A percentile compares a stretch with the other conserved stretches of the same genome.
Conservation (phyloP, 148 eudicot species). For the Diospyros lotus region DNA sequence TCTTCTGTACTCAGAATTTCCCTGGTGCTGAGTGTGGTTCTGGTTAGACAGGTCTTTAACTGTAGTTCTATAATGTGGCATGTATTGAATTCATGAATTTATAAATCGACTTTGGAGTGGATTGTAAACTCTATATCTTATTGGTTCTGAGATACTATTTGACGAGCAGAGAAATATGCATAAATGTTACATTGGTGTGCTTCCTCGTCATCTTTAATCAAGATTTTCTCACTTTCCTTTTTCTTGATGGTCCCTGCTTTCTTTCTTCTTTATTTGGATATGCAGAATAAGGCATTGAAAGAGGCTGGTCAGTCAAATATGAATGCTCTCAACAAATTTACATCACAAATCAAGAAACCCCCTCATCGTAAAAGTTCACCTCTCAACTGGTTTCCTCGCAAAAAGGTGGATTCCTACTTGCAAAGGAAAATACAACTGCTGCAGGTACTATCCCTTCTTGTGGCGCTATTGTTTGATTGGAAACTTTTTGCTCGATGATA, state of each 20-base stretch:
- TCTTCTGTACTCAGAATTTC: no score
- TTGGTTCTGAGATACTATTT: no score
- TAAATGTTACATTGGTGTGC: not conserved
- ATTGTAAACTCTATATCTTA: no score
- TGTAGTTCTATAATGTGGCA: no score
- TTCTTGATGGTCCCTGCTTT: not conserved
- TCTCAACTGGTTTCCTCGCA: slow-evolving; percentile 86
- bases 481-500: no score
- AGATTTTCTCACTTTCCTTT: not conserved
- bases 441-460: slow-evolving; percentile 42
- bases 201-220: not conserved
- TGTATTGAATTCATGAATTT: no score
- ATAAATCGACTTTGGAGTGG: no score
- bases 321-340: slow-evolving; percentile 42
- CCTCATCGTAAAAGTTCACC: slow-evolving; percentile 72
- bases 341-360: slow-evolving; percentile 76
- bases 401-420: slow-evolving; percentile 75
- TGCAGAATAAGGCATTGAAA: slow-evolving; percentile 53
- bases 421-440: slow-evolving; percentile 70
- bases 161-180: no score
- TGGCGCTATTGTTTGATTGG: not conserved
- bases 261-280: not conserved
- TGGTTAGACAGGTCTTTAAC: no score
- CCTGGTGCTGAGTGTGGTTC: no score
- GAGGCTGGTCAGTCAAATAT: slow-evolving; percentile 48